phyloP scores from a whole-genome alignment of 1,284 basidiomycete species.

The Neonothopanus nambi region DNA sequence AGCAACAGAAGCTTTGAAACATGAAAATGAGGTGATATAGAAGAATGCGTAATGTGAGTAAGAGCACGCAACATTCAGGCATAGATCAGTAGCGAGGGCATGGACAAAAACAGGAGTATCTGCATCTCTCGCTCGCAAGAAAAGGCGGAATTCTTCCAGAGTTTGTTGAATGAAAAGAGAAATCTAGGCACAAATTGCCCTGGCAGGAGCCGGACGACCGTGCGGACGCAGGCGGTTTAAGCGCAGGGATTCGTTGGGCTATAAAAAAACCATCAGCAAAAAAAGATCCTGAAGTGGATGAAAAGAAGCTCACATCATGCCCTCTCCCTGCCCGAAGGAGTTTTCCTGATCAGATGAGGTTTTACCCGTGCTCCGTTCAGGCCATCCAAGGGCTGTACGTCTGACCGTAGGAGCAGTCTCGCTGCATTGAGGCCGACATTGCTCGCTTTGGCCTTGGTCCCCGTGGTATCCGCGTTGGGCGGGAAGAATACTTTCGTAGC shows the following conservation, averaged over 20 bases:
- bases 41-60: slow-evolving; percentile 1
- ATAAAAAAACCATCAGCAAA: slow-evolving; percentile 5
- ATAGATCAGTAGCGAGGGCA: no score
- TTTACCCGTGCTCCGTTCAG: slow-evolving; percentile 54
- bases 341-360: slow-evolving; percentile 54
- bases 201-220: slow-evolving; percentile 51
- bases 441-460: slow-evolving; percentile 12
- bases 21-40: slow-evolving; percentile 1
- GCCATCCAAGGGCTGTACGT: slow-evolving; percentile 59
- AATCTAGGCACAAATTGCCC: slow-evolving; percentile 15
- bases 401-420: slow-evolving; percentile 52
- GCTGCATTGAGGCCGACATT: slow-evolving; percentile 35
- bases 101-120: no score
- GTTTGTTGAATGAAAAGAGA: background rate
- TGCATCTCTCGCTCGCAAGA: background rate
- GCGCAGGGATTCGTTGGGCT: slow-evolving; percentile 62
- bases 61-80: slow-evolving; percentile 7
- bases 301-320: slow-evolving; percentile 53
- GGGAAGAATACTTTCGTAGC: slow-evolving; percentile 45
- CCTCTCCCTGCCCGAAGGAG: slow-evolving; percentile 36
- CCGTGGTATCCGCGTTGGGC: slow-evolving; percentile 25
- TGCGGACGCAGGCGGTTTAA: slow-evolving; percentile 67
- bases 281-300: background rate
- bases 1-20: background rate
- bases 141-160: background rate